Evolutionary conservation across 1,139 yeast species (phyloP), one percentile per base, ranked within the genome.

Genomic region (Diutina pseudorugosa): DNA sequence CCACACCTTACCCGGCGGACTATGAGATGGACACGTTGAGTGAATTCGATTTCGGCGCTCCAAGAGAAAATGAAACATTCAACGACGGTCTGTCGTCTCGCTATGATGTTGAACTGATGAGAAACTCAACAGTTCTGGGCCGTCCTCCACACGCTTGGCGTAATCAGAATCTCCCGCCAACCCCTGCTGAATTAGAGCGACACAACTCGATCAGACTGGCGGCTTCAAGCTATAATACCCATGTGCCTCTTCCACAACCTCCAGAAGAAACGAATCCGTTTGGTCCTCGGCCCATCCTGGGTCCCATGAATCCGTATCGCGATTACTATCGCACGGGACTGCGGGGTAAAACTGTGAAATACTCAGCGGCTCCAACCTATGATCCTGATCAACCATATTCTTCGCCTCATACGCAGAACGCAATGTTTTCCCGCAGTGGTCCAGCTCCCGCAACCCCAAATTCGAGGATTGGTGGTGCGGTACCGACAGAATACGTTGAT

Each of bases 21-120:
- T 45, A 45, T 45, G 49, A 45, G 18, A 45, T 45, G 49, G 49
- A 45, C 23, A 45, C n/a, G 12, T 18, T 45, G 21, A 27, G 40
- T 27, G 49, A 45, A 12, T 45, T 45, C 18, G 23, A 27, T 14
- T 45, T 45, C 16, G 19, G 19, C 23, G 20, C 30, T 14, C 23
- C 20, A 16, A 27, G 23, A 33, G 21, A 33, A 11, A 45, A 45
- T 23, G 27, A 4, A 19, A 12, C 33, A n/a, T 5, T 23, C 30
- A 44, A 23, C 12, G 49, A 45, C n/a, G 40, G 14, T 3, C 18
- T 19, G 18, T 45, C 49, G 3, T 27, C 40, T 16, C 36, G 23
- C 21, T 45, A 45, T 12, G 49, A 45, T 18, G 23, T n/a, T 9
- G 49, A 27, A 6, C 49, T 45, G 49, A 21, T 45, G 20, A 20